These are phyloP conservation scores for Suillus ampliporus DNA, from an alignment of 768 basidiomycete species.

Conservation along the genomic window DNA sequence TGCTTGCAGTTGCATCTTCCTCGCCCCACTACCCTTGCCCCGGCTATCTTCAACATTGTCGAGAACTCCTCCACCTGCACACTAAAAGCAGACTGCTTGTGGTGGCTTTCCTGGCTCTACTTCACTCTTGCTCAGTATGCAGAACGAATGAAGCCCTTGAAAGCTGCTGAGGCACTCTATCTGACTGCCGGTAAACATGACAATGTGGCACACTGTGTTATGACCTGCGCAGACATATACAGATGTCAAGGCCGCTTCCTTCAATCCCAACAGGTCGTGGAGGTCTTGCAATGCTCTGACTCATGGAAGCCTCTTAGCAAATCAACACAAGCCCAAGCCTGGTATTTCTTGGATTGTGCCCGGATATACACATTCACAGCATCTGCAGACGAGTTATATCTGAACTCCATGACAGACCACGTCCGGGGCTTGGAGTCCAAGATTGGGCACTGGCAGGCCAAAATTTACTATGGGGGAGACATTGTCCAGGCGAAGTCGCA, in stretches of 20 bases:
- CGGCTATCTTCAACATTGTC: neutral
- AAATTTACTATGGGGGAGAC: neutral
- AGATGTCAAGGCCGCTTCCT: neutral
- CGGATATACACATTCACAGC: neutral
- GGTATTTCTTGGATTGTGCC: neutral
- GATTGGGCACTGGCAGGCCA: neutral
- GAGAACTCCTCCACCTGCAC: neutral
- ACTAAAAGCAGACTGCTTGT: neutral
- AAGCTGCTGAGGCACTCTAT: neutral
- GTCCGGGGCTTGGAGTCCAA: neutral
- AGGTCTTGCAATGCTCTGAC: neutral
- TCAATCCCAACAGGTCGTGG: neutral
- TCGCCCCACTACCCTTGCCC: neutral
- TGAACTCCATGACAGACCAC: neutral
- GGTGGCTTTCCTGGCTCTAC: neutral
- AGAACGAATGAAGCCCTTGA: neutral
- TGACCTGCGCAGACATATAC: neutral
- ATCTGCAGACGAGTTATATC: neutral
- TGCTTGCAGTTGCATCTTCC: neutral
- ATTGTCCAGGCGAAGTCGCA: neutral
- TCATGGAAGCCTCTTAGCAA: neutral
- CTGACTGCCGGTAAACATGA: neutral
- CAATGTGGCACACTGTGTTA: neutral
- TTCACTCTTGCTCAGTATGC: neutral
- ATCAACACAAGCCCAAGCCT: neutral